These are phyloP conservation scores for Astragalus glycyphyllos DNA, from an alignment of 306 rosid genomes.

Conservation along the genomic window DNA sequence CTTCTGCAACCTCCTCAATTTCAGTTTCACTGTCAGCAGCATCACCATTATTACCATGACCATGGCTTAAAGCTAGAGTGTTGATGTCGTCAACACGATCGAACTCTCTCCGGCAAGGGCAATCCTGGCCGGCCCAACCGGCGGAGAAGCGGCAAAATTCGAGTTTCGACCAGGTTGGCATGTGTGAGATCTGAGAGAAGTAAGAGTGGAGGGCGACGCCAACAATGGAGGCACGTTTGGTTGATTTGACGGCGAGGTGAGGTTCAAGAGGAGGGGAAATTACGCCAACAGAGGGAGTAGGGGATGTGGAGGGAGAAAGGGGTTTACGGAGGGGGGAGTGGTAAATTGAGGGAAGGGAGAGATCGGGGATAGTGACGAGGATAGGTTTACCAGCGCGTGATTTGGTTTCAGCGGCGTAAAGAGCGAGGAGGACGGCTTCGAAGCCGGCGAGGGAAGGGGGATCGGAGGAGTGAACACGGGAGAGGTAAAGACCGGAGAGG, in stretches of 20 bases:
- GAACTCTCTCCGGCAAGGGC: slow-evolving; percentile 66
- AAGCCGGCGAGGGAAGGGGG: slow-evolving; percentile 87
- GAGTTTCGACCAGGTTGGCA: slow-evolving; percentile 97
- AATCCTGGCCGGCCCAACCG: slow-evolving; percentile 86
- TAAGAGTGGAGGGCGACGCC: slow-evolving; percentile 83
- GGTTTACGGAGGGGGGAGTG: slow-evolving; percentile 62
- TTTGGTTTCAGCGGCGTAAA: slow-evolving; percentile 84
- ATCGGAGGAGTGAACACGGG: slow-evolving; percentile 71
- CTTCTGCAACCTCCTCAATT: slow-evolving; percentile 53
- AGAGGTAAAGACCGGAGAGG: slow-evolving; percentile 79
- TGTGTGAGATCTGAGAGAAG: slow-evolving; percentile 91
- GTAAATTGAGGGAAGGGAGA: slow-evolving; percentile 87
- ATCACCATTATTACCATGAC: slow-evolving; percentile 8
- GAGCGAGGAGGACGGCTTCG: slow-evolving; percentile 89
- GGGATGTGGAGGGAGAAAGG: background rate
- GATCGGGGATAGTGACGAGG: slow-evolving; percentile 79
- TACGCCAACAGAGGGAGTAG: slow-evolving; percentile 57
- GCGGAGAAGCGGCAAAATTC: slow-evolving; percentile 72
- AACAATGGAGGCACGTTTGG: slow-evolving; percentile 81
- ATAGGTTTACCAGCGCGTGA: slow-evolving; percentile 82
- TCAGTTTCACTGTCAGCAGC: slow-evolving; percentile 10
- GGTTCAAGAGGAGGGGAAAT: slow-evolving; percentile 84
- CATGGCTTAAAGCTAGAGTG: slow-evolving; percentile 22
- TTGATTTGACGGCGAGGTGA: slow-evolving; percentile 81
- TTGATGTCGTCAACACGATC: slow-evolving; percentile 35